phyloP scores from a whole-genome alignment of 2,329 filamentous ascomycete genomes.

The Botrytis cinerea region DNA sequence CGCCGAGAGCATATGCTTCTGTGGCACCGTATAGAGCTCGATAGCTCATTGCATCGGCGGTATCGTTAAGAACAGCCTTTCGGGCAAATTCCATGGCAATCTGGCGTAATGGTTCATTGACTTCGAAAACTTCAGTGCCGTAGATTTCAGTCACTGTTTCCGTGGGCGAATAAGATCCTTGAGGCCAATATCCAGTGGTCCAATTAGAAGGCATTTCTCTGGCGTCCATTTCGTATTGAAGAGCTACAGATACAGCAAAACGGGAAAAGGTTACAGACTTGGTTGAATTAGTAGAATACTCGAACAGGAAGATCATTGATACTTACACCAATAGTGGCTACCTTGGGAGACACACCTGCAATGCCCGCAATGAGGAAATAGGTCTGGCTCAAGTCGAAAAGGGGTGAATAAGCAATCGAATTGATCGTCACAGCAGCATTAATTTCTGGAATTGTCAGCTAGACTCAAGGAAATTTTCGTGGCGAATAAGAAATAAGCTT shows the following conservation, averaged over 20 bases:
- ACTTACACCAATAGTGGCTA: conserved; percentile 57
- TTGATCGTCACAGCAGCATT: conserved; percentile 68
- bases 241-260: conserved; percentile 69
- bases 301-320: neutral
- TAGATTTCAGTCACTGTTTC: conserved; percentile 60
- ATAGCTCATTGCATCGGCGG: conserved; percentile 51
- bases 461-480: too few species aligned
- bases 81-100: conserved; percentile 49
- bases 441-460: conserved; percentile 42
- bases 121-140: conserved; percentile 68
- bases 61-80: conserved; percentile 54
- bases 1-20: conserved; percentile 13
- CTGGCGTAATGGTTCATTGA: conserved; percentile 58
- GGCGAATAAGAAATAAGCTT: neutral
- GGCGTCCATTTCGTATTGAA: conserved; percentile 73
- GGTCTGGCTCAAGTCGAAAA: conserved; percentile 63
- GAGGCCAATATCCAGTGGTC: conserved; percentile 67
- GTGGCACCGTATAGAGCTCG: conserved; percentile 50
- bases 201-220: conserved; percentile 66
- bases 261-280: conserved; percentile 62
- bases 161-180: conserved; percentile 54
- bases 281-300: neutral
- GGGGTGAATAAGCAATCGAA: conserved; percentile 59
- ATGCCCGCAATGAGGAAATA: conserved; percentile 74
- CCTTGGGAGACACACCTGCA: conserved; percentile 68